Conservation (phyloP, 768 basidiomycete genomes). For the Hygrocybe coccinea region DNA sequence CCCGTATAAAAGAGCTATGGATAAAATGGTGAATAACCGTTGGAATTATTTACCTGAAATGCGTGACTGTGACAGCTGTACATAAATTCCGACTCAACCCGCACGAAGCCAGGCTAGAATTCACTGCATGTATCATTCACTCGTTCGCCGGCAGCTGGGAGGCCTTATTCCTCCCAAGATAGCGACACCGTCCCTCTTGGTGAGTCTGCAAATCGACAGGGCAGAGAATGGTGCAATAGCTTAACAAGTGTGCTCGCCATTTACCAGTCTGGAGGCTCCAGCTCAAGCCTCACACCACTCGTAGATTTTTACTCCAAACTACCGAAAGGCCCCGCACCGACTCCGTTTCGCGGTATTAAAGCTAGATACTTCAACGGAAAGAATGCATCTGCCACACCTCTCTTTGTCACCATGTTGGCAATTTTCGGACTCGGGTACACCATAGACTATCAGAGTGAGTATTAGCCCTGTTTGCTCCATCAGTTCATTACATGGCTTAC, state of each 20-base stretch:
- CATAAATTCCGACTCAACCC: no score
- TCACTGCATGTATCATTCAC: constrained; percentile 71
- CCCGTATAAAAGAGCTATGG: no score
- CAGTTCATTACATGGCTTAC: background rate
- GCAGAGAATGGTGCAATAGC: no score
- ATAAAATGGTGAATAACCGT: no score
- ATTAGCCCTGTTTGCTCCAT: constrained; percentile 5
- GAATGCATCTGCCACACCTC: constrained; percentile 72
- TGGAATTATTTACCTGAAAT: no score
- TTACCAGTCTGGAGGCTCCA: constrained; percentile 70
- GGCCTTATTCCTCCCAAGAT: constrained; percentile 92
- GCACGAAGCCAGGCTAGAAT: background rate
- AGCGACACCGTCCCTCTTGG: constrained; percentile 84
- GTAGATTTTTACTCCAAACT: constrained; percentile 96
- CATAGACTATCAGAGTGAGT: constrained; percentile 85
- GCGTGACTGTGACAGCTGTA: no score
- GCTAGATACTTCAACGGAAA: constrained; percentile 76
- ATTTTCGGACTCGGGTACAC: constrained; percentile 79
- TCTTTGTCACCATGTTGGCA: constrained; percentile 56
- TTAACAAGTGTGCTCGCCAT: background rate
- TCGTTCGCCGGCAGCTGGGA: constrained; percentile 78
- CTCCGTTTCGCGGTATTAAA: constrained; percentile 59
- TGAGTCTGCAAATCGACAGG: constrained; percentile 34
- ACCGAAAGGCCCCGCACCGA: constrained; percentile 77
- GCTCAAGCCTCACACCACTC: constrained; percentile 74